These are phyloP conservation scores for Lachnellula suecica DNA, from an alignment of 2,329 filamentous ascomycete species.

Conservation along the genomic window DNA sequence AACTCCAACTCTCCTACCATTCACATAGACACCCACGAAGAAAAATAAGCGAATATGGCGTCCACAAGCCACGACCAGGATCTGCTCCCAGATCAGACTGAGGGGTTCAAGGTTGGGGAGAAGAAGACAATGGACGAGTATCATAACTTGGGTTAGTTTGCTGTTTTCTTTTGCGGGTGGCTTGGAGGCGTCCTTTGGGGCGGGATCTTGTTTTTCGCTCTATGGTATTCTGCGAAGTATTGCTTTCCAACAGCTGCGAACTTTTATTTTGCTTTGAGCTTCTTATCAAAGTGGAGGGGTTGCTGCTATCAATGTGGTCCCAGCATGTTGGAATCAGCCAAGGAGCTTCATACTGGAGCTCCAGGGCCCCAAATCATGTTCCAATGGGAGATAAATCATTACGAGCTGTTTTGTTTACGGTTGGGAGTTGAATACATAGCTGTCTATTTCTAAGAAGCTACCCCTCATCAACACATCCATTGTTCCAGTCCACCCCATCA, in stretches of 20 bases:
- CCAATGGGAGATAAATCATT: background rate
- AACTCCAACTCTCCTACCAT: background rate
- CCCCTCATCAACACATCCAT: background rate
- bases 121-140: conserved; percentile 98
- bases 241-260: background rate
- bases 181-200: background rate
- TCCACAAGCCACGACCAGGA: conserved; percentile 70
- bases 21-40: background rate
- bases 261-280: background rate
- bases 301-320: background rate
- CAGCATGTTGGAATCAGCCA: background rate
- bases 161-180: background rate
- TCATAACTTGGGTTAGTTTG: conserved; percentile 73
- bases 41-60: conserved; percentile 22
- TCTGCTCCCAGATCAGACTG: conserved; percentile 80
- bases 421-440: background rate
- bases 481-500: background rate
- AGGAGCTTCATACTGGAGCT: background rate
- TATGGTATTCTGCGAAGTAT: background rate
- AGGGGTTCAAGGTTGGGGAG: conserved; percentile 97
- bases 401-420: too few relatives aligned
- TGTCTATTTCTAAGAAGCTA: background rate
- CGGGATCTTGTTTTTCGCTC: background rate
- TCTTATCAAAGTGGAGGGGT: background rate
- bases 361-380: too few relatives aligned